Evolutionary conservation across 73 alveolate species (phyloP).

Genomic region (Symbiodinium pilosum): DNA sequence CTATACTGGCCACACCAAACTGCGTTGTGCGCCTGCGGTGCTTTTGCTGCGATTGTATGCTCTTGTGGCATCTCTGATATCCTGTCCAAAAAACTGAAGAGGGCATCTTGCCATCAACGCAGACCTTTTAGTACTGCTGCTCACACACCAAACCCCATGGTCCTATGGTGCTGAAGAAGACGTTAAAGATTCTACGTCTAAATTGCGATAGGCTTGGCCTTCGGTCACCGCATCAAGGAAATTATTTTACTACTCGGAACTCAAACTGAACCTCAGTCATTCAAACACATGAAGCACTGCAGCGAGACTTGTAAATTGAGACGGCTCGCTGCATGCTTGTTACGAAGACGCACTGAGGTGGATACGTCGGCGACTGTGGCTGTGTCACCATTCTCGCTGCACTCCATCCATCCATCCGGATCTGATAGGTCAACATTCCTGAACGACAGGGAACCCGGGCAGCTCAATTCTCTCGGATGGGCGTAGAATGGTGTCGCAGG

Average conservation of each 20-base stretch:
- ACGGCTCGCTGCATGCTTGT: too few relatives aligned
- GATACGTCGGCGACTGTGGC: slow-evolving; percentile 66
- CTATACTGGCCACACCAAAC: too few relatives aligned
- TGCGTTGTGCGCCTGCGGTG: too few relatives aligned
- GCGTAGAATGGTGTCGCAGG: neutral
- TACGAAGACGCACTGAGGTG: neutral
- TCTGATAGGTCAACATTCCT: slow-evolving; percentile 79
- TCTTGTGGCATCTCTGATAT: neutral
- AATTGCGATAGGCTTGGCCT: too few relatives aligned
- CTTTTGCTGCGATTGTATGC: neutral
- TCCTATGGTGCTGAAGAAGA: too few relatives aligned
- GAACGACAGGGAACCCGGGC: too few relatives aligned
- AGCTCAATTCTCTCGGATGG: neutral
- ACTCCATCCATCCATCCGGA: slow-evolving; percentile 94
- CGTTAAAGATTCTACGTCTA: too few relatives aligned
- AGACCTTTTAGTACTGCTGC: neutral
- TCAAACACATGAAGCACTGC: neutral
- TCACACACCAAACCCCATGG: neutral
- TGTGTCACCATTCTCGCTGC: slow-evolving; percentile 90
- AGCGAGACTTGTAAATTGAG: too few relatives aligned
- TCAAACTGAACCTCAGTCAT: slow-evolving; percentile 72
- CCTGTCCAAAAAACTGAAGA: neutral
- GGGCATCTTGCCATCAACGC: neutral
- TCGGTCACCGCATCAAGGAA: too few relatives aligned
- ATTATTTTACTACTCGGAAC: slow-evolving; percentile 77